These are phyloP conservation scores for Bipolaris bicolor DNA, from an alignment of 2,329 filamentous ascomycete species.

Conservation along the genomic window DNA sequence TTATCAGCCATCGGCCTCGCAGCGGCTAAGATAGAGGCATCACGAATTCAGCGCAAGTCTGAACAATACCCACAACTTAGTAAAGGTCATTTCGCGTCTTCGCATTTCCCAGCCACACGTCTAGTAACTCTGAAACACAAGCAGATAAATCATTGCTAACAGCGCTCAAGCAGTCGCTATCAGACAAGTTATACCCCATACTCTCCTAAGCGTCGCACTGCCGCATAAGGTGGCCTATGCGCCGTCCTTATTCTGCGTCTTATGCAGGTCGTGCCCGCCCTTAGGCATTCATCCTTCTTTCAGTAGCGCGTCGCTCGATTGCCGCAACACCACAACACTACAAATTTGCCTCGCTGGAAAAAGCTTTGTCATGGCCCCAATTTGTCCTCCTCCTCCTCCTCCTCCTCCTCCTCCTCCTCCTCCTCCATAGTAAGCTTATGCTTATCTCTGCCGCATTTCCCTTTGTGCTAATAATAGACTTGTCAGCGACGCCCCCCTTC, in stretches of 20 bases:
- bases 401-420: not conserved
- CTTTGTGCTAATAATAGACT: not conserved
- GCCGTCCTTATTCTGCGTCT: not conserved
- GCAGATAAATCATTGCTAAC: not conserved
- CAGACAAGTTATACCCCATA: not conserved
- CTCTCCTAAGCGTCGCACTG: not conserved
- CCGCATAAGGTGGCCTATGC: not conserved
- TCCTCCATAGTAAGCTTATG: slow-evolving; percentile 1
- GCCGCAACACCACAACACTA: not conserved
- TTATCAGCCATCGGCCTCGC: not conserved
- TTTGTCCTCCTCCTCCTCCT: not conserved
- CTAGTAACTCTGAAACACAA: not conserved
- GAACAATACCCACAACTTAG: not conserved
- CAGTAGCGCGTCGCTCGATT: not conserved
- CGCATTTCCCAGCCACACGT: not conserved
- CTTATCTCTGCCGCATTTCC: not conserved
- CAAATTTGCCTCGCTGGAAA: not conserved
- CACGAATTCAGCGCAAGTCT: not conserved
- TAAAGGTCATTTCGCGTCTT: not conserved
- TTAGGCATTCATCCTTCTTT: not conserved
- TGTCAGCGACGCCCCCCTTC: not conserved
- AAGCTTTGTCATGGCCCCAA: slow-evolving; percentile 3
- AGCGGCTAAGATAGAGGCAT: not conserved
- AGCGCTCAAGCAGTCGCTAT: not conserved
- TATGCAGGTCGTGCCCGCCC: not conserved